Base-by-base conservation (phyloP, 2,329 filamentous ascomycete genomes). In the Colletotrichum lini region DNA sequence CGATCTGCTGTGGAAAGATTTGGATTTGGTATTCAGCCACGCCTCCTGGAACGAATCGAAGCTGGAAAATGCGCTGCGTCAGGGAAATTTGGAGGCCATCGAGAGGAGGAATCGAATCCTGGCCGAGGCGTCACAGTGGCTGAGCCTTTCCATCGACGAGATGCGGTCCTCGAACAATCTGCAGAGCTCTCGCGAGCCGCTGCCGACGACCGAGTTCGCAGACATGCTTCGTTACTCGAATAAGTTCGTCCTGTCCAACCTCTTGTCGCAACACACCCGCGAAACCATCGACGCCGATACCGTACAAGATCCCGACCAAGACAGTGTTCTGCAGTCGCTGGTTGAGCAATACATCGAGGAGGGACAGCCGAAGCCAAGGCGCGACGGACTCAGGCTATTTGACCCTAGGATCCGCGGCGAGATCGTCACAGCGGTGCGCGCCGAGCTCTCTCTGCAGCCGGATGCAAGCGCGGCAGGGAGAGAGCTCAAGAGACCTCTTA, bases 401-500 rank as follows among this genome's bases (percentile, higher is more conserved):
- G 68, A 70, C 58, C 50, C 54, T 16, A 56, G 68, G 44, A 73
- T 61, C 54, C 62, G 59, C 58, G 71, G 76, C 47, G 81, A 82
- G 72, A 75, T 82, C 3, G 59, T 77, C 26, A 75, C 78, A 7
- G 79, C 79, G 2, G 67, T 82, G 21, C 75, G 77, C 30, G 77
- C 79, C 21, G 79, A 82, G 72, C 64, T 83, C 21, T 38, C 57
- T 6, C 75, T 79, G 1, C 64, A 70, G 13, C 60, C 75, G 4
- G 78, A 79, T 1, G 65, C 65, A 2, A 67, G 26, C 23, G 70
- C 66, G 57, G 62, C 62, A 52, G 67, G 72, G 35, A 74, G 69
- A 44, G 78, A 80, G 21, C 52, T 77, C 12, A 76, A 76, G 59
- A 75, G 81, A 26, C 80, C 81, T 0, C 76, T 82, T n/a, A 76